Percentiles rank a stretch among this genome's conserved stretches.
Conservation (phyloP, 2,329 filamentous ascomycete species). For the Paradendryphiella salina region DNA sequence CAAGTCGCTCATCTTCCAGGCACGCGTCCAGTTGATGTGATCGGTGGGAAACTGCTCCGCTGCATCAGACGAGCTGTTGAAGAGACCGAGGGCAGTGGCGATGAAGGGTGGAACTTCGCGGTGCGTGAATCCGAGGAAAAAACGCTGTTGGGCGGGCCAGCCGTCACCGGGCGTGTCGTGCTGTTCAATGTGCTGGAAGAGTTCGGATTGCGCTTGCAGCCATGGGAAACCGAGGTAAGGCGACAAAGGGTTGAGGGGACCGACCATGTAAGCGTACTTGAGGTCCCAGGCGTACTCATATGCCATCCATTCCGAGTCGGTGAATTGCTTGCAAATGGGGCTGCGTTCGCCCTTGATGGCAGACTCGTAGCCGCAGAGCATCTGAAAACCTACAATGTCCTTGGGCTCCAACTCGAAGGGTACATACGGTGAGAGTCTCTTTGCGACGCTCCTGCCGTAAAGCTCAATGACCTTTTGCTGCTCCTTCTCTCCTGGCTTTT, state of each 20-base stretch:
- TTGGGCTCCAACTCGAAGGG: conserved; percentile 63
- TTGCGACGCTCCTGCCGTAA: conserved; percentile 32
- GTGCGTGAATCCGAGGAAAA: conserved; percentile 70
- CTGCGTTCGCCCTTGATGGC: conserved; percentile 63
- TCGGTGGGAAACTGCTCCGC: conserved; percentile 66
- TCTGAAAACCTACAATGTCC: conserved; percentile 67
- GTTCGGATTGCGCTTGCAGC: conserved; percentile 61
- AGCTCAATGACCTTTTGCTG: conserved; percentile 35
- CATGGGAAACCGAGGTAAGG: conserved; percentile 66
- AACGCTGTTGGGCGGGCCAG: conserved; percentile 54
- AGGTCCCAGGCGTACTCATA: conserved; percentile 67
- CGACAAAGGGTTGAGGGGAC: conserved; percentile 62
- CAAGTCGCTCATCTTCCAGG: conserved; percentile 65
- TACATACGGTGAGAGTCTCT: conserved; percentile 28
- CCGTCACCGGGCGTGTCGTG: conserved; percentile 49
- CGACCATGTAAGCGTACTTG: conserved; percentile 66
- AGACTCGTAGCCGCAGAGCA: conserved; percentile 66
- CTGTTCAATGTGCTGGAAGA: conserved; percentile 31
- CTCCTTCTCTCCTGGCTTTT: conserved; percentile 37
- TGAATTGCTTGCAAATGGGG: conserved; percentile 62
- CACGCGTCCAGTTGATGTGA: conserved; percentile 61
- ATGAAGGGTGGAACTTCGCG: conserved; percentile 69
- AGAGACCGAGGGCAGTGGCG: conserved; percentile 66
- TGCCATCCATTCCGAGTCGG: conserved; percentile 64
- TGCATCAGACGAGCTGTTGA: conserved; percentile 67